phyloP scores from a whole-genome alignment of 2,329 filamentous ascomycete species.

The Dothistroma septosporum region DNA sequence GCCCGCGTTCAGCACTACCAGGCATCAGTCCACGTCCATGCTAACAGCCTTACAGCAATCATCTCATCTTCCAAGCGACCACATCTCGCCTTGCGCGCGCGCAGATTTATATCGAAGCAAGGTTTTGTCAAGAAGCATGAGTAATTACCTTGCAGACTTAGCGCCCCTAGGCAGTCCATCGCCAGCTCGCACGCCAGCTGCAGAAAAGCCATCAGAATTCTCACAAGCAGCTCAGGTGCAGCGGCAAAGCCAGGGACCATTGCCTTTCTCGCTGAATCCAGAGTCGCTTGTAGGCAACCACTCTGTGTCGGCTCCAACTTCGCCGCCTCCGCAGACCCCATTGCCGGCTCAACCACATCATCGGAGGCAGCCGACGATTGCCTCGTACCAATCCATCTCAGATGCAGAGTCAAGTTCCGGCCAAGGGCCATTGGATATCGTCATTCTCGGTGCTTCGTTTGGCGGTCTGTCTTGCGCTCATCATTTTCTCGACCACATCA shows the following conservation, averaged over 20 bases:
- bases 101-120: not conserved
- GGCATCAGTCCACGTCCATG: not conserved
- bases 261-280: not conserved
- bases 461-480: conserved; percentile 38
- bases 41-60: not conserved
- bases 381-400: not conserved
- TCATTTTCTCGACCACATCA: conserved; percentile 33
- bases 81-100: not conserved
- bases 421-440: conserved; percentile 33
- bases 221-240: not conserved
- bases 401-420: conserved; percentile 6
- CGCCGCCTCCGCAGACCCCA: conserved; percentile 1
- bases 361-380: not conserved
- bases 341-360: not conserved
- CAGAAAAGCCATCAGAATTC: not conserved
- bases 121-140: conserved; percentile 2
- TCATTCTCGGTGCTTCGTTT: conserved; percentile 40
- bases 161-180: conserved; percentile 1
- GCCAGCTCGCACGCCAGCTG: not conserved
- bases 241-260: not conserved
- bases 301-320: not conserved
- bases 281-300: not conserved
- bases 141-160: not conserved
- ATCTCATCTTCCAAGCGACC: not conserved
- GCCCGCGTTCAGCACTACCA: not conserved